phyloP scores from a whole-genome alignment of 176 grass and related monocot species.

The Zea luxurians region DNA sequence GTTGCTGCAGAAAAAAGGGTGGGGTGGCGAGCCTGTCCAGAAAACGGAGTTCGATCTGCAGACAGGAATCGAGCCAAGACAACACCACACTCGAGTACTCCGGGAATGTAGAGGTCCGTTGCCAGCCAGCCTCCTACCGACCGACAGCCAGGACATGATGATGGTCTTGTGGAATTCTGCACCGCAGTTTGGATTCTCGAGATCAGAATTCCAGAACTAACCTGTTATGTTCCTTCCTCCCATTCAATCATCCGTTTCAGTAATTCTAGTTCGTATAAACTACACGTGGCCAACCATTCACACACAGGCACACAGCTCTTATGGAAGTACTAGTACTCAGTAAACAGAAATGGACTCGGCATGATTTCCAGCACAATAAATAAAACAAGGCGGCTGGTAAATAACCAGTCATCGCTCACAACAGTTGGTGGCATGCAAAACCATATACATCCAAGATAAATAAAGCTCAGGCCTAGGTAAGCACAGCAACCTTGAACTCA shows the following conservation, averaged over 20 bases:
- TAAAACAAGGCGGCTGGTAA: constrained; percentile 33
- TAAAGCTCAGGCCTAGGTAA: constrained; percentile 35
- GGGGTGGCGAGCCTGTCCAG: not conserved
- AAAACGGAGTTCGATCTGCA: not conserved
- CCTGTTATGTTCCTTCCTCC: not conserved
- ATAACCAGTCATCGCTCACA: constrained; percentile 36
- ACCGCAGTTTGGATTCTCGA: not conserved
- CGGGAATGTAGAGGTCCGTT: not conserved
- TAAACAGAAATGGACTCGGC: not conserved
- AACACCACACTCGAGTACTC: constrained; percentile 5
- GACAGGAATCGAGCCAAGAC: not conserved
- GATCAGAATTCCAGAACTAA: not conserved
- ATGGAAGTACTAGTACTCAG: not conserved
- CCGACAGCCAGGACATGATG: not conserved
- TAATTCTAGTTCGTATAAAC: not conserved
- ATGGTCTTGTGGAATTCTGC: not conserved
- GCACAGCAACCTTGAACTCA: constrained; percentile 16
- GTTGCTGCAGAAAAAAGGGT: not conserved
- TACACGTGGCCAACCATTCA: not conserved
- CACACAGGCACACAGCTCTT: not conserved
- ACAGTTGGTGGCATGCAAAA: constrained; percentile 22
- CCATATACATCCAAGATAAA: constrained; percentile 39
- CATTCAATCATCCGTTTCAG: not conserved
- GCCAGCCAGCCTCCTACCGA: constrained; percentile 1
- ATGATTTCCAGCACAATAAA: constrained; percentile 30